Conservation (phyloP, 2,329 filamentous ascomycete genomes). For the Venturia aucupariae region DNA sequence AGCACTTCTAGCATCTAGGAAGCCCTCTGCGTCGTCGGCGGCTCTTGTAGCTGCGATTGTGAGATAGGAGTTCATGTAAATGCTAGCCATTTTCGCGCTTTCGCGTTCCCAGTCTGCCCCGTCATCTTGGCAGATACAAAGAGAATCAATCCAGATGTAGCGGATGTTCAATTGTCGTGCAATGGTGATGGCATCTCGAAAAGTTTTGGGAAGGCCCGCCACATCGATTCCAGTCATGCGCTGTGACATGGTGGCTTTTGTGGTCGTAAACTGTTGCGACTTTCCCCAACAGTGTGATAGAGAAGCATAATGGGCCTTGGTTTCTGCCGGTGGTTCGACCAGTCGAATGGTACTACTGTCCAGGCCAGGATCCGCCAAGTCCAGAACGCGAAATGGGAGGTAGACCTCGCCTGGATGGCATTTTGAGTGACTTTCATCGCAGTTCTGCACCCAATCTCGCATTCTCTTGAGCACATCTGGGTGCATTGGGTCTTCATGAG, state of each 20-base stretch:
- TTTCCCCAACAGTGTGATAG: slow-evolving; percentile 16
- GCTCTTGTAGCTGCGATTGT: slow-evolving; percentile 17
- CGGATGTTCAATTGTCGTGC: slow-evolving; percentile 29
- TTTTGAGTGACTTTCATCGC: background rate
- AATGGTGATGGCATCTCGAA: slow-evolving; percentile 14
- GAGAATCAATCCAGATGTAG: slow-evolving; percentile 23
- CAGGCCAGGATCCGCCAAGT: background rate
- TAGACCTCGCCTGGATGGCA: background rate
- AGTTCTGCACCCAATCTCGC: background rate
- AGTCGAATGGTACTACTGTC: background rate
- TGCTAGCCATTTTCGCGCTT: slow-evolving; percentile 16
- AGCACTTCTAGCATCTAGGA: background rate
- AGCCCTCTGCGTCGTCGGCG: background rate
- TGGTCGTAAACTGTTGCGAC: slow-evolving; percentile 10
- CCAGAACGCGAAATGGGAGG: background rate
- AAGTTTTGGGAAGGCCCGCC: slow-evolving; percentile 6
- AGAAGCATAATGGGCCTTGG: background rate
- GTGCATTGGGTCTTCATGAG: background rate
- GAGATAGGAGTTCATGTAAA: slow-evolving; percentile 17
- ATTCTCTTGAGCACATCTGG: background rate
- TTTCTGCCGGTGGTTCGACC: background rate
- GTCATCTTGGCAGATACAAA: slow-evolving; percentile 22
- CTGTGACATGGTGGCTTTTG: background rate
- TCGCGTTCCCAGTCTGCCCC: slow-evolving; percentile 18
- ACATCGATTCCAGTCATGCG: slow-evolving; percentile 12